These are phyloP conservation scores for Termitomyces sp. DNA, from an alignment of 768 basidiomycete genomes.

Conservation along the genomic window DNA sequence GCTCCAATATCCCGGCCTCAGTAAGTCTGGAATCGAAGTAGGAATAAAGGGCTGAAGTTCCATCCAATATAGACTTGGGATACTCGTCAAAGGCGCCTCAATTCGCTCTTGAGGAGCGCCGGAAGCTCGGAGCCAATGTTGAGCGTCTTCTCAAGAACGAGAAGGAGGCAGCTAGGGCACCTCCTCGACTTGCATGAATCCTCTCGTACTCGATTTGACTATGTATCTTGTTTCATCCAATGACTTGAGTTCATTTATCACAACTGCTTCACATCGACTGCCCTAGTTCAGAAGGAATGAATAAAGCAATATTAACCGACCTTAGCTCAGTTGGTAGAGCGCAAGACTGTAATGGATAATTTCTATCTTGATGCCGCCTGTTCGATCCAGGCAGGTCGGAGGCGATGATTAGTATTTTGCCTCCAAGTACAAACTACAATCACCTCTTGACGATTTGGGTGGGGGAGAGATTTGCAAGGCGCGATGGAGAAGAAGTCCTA, in stretches of 20 bases:
- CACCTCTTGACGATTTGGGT: no score
- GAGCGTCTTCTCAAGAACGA: slow-evolving; percentile 55
- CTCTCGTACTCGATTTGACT: not conserved
- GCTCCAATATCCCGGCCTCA: slow-evolving; percentile 60
- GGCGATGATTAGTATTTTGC: no score
- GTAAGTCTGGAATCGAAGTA: slow-evolving; percentile 30
- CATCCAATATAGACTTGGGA: slow-evolving; percentile 46
- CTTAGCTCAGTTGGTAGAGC: slow-evolving; percentile 13
- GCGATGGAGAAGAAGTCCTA: no score
- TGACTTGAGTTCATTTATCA: no score
- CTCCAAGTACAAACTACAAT: no score
- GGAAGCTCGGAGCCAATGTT: slow-evolving; percentile 52
- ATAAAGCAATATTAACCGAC: no score
- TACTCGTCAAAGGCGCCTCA: slow-evolving; percentile 51
- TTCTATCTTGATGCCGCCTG: slow-evolving; percentile 1
- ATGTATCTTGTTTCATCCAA: no score
- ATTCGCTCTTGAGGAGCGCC: slow-evolving; percentile 55
- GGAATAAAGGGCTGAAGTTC: not conserved
- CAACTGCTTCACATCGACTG: no score
- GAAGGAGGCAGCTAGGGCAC: slow-evolving; percentile 65
- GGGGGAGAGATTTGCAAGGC: no score
- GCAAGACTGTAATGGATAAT: slow-evolving; percentile 10
- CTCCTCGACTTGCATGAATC: slow-evolving; percentile 20
- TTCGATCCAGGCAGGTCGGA: not conserved
- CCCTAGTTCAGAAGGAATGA: no score